Base-by-base conservation (phyloP, 2,329 filamentous ascomycete genomes). In the Trichoderma cornu-damae region DNA sequence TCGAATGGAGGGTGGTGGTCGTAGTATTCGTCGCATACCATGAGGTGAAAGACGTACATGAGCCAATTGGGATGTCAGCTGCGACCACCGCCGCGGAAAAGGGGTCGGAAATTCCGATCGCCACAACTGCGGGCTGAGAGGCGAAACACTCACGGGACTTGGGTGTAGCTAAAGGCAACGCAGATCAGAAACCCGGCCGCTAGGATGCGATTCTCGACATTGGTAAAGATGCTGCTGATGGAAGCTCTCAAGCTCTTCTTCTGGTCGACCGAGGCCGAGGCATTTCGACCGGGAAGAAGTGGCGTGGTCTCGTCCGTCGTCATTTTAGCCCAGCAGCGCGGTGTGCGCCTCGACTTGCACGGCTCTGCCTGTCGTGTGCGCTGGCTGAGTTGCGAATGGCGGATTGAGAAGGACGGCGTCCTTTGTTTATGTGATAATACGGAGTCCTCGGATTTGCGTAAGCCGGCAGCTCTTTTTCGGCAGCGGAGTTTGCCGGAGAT, bases 11-110 rank as follows among this genome's bases (percentile, higher is more conserved):
- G 76, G 64, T 88, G 80, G 2, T 73, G 73, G 34, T 77, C 72
- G 69, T 89, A 90, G 67, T 84, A 90, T 51, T 80, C 78, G 55
- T 89, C 83, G 69, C 87, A 90, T 49, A 83, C 84, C 85, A 89
- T 89, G 1, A 87, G 67, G 58, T 84, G 83, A 63, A 89, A 88
- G 22, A 86, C 83, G 68, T 86, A 87, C 44, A 87, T 72, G 4
- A 80, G 70, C 3, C 77, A 75, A 11, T 6, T 4, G 16, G 1
- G 24, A 0, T 4, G 34, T 68, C 26, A 65, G 59, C 24, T 42
- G 2, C 12, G 11, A 3, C n/a, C 14, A 4, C 3, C 20, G n/a
- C n/a, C n/a, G 18, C 6, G 11, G n/a, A n/a, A n/a, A 34, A 26
- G 20, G 26, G 1, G 28, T 3, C 2, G 8, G 8, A 20, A 2